A percentile compares a stretch with the other conserved stretches of the same genome.
Conservation (phyloP, 1,284 basidiomycete species). For the Stygiomarasmius scandens region DNA sequence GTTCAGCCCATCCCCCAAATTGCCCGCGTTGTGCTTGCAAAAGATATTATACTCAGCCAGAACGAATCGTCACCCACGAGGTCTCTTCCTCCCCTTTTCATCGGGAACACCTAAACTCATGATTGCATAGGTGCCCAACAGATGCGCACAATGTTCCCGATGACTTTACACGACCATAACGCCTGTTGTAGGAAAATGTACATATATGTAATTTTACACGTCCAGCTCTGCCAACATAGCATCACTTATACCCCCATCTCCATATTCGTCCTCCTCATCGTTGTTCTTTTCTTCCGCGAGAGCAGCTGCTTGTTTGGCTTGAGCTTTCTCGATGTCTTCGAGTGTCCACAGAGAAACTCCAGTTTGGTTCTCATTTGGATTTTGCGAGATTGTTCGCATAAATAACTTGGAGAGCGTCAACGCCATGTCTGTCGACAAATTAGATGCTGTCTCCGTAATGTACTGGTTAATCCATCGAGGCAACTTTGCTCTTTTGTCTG, state of each 20-base stretch:
- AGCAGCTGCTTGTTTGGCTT: constrained; percentile 73
- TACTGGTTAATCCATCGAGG: constrained; percentile 99
- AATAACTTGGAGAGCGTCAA: constrained; percentile 95
- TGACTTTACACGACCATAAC: constrained; percentile 13
- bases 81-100: constrained; percentile 30
- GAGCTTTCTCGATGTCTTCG: constrained; percentile 81
- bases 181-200: constrained; percentile 11
- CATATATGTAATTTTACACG: constrained; percentile 8
- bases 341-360: constrained; percentile 95
- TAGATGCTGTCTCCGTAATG: constrained; percentile 96
- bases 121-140: constrained; percentile 38
- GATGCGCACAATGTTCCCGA: constrained; percentile 42
- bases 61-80: constrained; percentile 35
- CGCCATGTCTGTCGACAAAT: constrained; percentile 99
- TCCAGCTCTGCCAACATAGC: constrained; percentile 55
- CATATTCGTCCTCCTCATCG: constrained; percentile 60
- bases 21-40: constrained; percentile 57
- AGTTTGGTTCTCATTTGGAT: constrained; percentile 92
- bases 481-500: constrained; percentile 96
- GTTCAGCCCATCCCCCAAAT: constrained; percentile 47
- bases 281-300: constrained; percentile 49
- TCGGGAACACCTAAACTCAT: not conserved
- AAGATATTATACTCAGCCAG: constrained; percentile 52
- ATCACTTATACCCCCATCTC: constrained; percentile 75
- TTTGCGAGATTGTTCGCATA: constrained; percentile 97